A percentile compares a stretch with the other conserved stretches of the same genome.
Conservation (phyloP, 2,329 filamentous ascomycete genomes). For the Colletotrichum chrysophilum region DNA sequence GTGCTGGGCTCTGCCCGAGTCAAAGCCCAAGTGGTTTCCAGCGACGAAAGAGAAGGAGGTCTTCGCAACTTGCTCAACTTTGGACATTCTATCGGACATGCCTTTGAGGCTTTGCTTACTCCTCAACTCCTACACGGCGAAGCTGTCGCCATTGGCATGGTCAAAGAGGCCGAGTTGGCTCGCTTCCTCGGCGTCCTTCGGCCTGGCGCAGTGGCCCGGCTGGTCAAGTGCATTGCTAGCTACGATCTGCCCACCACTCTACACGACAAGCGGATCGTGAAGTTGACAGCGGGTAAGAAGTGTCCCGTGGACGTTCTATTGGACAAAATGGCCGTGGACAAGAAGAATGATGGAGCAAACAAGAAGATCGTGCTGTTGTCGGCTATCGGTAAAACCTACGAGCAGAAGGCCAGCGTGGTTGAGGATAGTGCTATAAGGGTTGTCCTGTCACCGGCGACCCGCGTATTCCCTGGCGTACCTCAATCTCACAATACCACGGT, state of each 20-base stretch:
- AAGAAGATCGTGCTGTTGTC: constrained; percentile 96
- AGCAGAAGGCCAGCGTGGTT: constrained; percentile 89
- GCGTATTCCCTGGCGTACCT: constrained; percentile 75
- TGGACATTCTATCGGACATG: constrained; percentile 97
- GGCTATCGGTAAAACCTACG: constrained; percentile 85
- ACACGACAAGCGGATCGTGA: constrained; percentile 81
- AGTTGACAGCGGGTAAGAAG: constrained; percentile 82
- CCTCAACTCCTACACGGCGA: constrained; percentile 96
- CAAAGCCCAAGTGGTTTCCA: constrained; percentile 93
- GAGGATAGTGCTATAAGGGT: constrained; percentile 83
- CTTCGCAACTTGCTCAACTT: constrained; percentile 95
- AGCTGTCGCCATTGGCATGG: constrained; percentile 96
- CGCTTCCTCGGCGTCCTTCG: constrained; percentile 86
- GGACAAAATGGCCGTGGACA: constrained; percentile 95
- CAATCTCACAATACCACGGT: constrained; percentile 72
- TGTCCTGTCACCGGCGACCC: constrained; percentile 79
- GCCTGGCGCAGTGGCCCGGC: constrained; percentile 84
- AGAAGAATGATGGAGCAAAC: constrained; percentile 94
- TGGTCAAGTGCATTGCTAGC: constrained; percentile 93
- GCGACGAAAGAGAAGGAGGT: constrained; percentile 92
- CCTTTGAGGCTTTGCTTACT: constrained; percentile 92
- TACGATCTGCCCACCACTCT: constrained; percentile 89
- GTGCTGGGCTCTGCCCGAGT: constrained; percentile 90
- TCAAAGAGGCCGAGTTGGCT: constrained; percentile 94
- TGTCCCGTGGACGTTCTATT: constrained; percentile 88